Percentiles rank a stretch among this genome's conserved stretches.
These are phyloP conservation scores for Zymoseptoria brevis DNA, from an alignment of 2,329 filamentous ascomycete genomes.

Conservation along the genomic window DNA sequence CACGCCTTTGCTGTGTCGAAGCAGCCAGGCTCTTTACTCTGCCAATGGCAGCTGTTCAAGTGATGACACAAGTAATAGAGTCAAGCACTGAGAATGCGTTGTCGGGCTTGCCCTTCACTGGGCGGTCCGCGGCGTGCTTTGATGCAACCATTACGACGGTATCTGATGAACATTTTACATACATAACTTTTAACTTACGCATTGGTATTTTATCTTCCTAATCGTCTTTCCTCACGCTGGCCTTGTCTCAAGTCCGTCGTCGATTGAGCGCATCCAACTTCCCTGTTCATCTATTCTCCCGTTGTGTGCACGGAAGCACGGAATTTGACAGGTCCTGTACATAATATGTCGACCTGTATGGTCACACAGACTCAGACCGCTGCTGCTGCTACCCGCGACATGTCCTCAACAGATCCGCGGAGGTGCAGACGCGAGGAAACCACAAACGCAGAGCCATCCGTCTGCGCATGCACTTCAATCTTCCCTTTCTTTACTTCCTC, in stretches of 20 bases:
- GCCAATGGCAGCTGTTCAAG: slow-evolving; percentile 44
- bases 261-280: too few relatives aligned
- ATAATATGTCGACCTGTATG: background rate
- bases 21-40: slow-evolving; percentile 50
- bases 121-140: slow-evolving; percentile 29
- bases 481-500: background rate
- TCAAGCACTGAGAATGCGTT: slow-evolving; percentile 78
- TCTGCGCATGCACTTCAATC: background rate
- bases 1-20: slow-evolving; percentile 55
- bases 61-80: slow-evolving; percentile 97
- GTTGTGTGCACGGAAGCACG: too few relatives aligned
- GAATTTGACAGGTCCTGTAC: too few relatives aligned
- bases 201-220: too few relatives aligned
- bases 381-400: background rate
- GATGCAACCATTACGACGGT: slow-evolving; percentile 30
- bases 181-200: too few relatives aligned
- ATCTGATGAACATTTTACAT: slow-evolving; percentile 21
- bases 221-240: too few relatives aligned
- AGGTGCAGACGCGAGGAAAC: background rate
- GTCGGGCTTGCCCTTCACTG: slow-evolving; percentile 41
- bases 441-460: background rate
- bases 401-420: background rate
- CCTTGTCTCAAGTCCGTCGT: too few relatives aligned
- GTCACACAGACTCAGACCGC: background rate
- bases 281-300: too few relatives aligned